Base-by-base conservation (phyloP, 352 stramenopile species). In the Globisporangium carolinianum region DNA sequence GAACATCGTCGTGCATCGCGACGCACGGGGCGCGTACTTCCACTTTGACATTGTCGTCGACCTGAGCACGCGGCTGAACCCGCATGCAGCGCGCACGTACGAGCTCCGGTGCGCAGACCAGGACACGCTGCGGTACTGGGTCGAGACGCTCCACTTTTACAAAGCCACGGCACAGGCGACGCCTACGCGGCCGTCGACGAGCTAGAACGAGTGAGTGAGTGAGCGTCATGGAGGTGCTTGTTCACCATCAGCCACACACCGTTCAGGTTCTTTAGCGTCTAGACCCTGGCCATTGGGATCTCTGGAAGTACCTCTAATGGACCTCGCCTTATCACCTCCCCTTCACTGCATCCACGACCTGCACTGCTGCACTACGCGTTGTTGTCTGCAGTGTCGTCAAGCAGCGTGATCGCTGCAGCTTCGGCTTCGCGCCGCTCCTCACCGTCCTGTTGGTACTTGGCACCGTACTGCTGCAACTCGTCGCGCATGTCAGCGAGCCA, bases 41-140 rank as follows among this genome's bases (percentile, higher is more conserved):
- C 58, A 85, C 51, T 88, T 90, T 45, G 79, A 90, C 24, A 70
- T 90, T 15, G 68, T 88, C 7, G 77, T 90, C 6, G 77, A 87
- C 49, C 58, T 88, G 47, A 82, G 79, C 52, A 90, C 79, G 43
- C 71, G 71, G 4, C 48, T 77, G 24, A 87, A 88, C 49, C 77
- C 77, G 24, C 69, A 79, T 46, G 77, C 72, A 3, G 70, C 73
- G 1, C 75, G 79, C 17, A 88, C 73, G n/a, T 90, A 88, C 55
- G 77, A 90, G 54, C 61, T 90, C 39, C 77, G 79, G 1, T 83
- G 76, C 47, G 71, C 83, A 14, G 68, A 79, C 47, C 72, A 86
- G 46, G 65, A 85, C 17, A 67, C 63, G 17, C 53, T 87, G 56
- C 70, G 75, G 14, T 79, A 86, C 47, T 90, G 79, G 79, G 77